Evolutionary conservation across 2,329 filamentous ascomycete genomes (phyloP).

Genomic region (Penicillium sp.): DNA sequence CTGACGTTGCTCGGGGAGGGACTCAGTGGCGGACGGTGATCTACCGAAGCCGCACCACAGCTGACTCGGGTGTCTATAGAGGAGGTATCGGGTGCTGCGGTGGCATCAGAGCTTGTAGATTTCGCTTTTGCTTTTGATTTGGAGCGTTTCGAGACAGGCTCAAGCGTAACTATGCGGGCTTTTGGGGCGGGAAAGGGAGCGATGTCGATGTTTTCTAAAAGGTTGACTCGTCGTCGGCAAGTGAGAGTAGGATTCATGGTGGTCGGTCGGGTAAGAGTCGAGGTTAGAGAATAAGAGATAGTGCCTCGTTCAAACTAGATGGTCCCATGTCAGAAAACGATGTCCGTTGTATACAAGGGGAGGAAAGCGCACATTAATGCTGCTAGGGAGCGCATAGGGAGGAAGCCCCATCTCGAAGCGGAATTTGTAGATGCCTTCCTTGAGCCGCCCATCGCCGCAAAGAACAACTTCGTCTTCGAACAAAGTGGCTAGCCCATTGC

Average conservation of each 20-base stretch:
- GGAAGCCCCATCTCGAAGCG: slow-evolving; percentile 61
- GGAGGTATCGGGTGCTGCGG: slow-evolving; percentile 41
- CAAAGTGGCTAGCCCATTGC: slow-evolving; percentile 59
- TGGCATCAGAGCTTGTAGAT: slow-evolving; percentile 37
- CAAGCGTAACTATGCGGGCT: slow-evolving; percentile 76
- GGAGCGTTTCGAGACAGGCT: slow-evolving; percentile 70
- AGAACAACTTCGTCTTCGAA: slow-evolving; percentile 62
- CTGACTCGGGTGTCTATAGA: slow-evolving; percentile 45
- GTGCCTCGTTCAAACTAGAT: slow-evolving; percentile 86
- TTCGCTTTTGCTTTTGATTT: slow-evolving; percentile 54
- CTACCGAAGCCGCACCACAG: slow-evolving; percentile 25
- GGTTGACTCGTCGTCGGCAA: slow-evolving; percentile 73
- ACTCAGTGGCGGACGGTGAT: slow-evolving; percentile 42
- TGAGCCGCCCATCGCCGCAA: slow-evolving; percentile 59
- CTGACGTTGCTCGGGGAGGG: slow-evolving; percentile 63
- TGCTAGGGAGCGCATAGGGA: slow-evolving; percentile 63
- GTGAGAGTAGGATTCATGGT: slow-evolving; percentile 74
- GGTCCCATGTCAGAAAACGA: background rate
- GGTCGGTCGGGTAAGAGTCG: slow-evolving; percentile 82
- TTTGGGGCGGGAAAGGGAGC: slow-evolving; percentile 68
- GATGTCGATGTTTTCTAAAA: slow-evolving; percentile 81
- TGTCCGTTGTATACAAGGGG: background rate
- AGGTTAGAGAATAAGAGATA: slow-evolving; percentile 84
- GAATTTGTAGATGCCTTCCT: slow-evolving; percentile 62
- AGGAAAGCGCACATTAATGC: slow-evolving; percentile 73